These are phyloP conservation scores for Sporormia fimetaria DNA, from an alignment of 495 filamentous ascomycete species.

Conservation along the genomic window DNA sequence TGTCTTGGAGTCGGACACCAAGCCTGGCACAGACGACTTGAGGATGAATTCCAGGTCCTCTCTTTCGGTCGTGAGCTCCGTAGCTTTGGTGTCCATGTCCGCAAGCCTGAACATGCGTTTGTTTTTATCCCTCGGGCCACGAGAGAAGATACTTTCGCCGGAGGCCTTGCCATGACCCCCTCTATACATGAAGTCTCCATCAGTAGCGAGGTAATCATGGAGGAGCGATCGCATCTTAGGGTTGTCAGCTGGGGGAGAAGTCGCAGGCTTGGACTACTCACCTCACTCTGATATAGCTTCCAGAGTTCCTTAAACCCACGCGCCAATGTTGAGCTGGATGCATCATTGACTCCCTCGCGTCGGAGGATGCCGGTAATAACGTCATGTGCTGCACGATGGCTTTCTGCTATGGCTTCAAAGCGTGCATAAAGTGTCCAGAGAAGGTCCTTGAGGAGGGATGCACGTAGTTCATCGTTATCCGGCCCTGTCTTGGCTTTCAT, in stretches of 20 bases:
- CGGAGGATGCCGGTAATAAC: constrained; percentile 69
- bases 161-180: constrained; percentile 38
- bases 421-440: constrained; percentile 89
- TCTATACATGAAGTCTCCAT: constrained; percentile 53
- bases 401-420: constrained; percentile 92
- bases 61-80: constrained; percentile 65
- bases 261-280: constrained; percentile 28
- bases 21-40: constrained; percentile 77
- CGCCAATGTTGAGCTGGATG: constrained; percentile 42
- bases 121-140: constrained; percentile 53
- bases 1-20: constrained; percentile 67
- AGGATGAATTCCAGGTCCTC: constrained; percentile 87
- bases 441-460: constrained; percentile 75
- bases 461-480: constrained; percentile 58
- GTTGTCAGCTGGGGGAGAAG: too few relatives aligned
- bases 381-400: constrained; percentile 88
- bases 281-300: constrained; percentile 78
- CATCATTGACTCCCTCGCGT: constrained; percentile 52
- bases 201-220: constrained; percentile 95
- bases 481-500: constrained; percentile 6
- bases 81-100: constrained; percentile 65
- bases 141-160: constrained; percentile 46
- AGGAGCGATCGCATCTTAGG: constrained; percentile 76
- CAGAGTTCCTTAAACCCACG: constrained; percentile 86
- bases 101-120: constrained; percentile 77